Conservation (phyloP, 116 monocot genomes). For the Papilionanthe hybrid region DNA sequence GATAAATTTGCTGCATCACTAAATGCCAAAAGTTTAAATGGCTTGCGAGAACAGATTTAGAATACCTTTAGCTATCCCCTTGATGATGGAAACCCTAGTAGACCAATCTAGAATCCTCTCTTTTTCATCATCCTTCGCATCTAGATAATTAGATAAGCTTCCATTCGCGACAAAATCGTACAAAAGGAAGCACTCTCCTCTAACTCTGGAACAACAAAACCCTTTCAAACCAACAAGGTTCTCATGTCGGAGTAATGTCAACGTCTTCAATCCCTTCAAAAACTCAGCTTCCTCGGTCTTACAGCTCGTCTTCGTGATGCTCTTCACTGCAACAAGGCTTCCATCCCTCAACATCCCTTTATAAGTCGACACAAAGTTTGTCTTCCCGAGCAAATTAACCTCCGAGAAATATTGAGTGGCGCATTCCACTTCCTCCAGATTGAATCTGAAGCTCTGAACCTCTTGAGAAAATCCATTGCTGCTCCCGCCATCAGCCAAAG, state of each 20-base stretch:
- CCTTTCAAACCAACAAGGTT: slow-evolving; percentile 77
- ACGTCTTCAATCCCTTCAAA: slow-evolving; percentile 76
- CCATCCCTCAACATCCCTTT: slow-evolving; percentile 77
- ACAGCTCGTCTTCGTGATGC: slow-evolving; percentile 80
- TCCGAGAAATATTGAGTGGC: slow-evolving; percentile 87
- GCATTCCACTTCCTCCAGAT: slow-evolving; percentile 77
- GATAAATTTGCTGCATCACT: too few relatives aligned
- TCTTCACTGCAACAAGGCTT: slow-evolving; percentile 67
- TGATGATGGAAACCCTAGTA: slow-evolving; percentile 70
- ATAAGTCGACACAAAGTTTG: slow-evolving; percentile 57
- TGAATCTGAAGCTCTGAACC: slow-evolving; percentile 69
- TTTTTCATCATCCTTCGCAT: slow-evolving; percentile 43
- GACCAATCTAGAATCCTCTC: slow-evolving; percentile 62
- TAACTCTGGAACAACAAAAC: slow-evolving; percentile 84
- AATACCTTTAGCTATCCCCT: slow-evolving; percentile 84
- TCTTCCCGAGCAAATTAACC: slow-evolving; percentile 69
- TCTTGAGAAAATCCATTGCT: slow-evolving; percentile 44
- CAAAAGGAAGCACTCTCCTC: slow-evolving; percentile 91
- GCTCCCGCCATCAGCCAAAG: slow-evolving; percentile 42
- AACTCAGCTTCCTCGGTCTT: slow-evolving; percentile 83
- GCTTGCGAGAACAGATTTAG: neutral
- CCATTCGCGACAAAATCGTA: slow-evolving; percentile 86
- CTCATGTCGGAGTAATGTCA: slow-evolving; percentile 63
- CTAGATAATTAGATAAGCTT: slow-evolving; percentile 64
- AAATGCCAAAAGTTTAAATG: neutral